Evolutionary conservation across 129 eudicot species (phyloP).

Genomic region (Saposhnikovia divaricata): DNA sequence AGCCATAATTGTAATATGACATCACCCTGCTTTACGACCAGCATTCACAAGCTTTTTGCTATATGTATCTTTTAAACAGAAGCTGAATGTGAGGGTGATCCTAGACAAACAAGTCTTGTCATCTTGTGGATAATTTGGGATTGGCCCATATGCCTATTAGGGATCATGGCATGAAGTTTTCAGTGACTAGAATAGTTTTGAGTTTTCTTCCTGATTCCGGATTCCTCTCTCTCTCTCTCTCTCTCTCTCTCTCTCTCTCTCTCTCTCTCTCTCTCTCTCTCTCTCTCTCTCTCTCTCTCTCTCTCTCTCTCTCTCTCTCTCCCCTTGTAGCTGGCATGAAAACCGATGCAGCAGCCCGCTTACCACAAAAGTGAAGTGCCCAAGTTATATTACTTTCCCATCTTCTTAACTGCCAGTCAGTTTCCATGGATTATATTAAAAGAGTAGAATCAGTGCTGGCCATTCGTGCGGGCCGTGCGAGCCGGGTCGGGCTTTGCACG

Average conservation of each 20-base stretch:
- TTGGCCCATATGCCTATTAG: not conserved
- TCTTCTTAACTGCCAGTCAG: not conserved
- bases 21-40: not conserved
- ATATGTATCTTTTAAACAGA: not conserved
- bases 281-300: no score
- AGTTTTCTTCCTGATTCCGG: no score
- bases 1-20: not conserved
- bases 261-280: no score
- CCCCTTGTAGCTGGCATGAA: not conserved
- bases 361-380: not conserved
- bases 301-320: no score
- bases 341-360: not conserved
- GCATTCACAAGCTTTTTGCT: not conserved
- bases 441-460: no score
- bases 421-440: not conserved
- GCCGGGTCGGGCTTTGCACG: no score
- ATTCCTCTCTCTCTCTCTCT: no score
- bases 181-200: not conserved
- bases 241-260: no score
- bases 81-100: not conserved
- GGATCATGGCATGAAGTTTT: not conserved
- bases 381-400: not conserved
- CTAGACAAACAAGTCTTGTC: not conserved
- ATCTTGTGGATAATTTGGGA: not conserved
- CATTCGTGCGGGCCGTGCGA: no score